Evolutionary conservation across 768 basidiomycete genomes (phyloP).

Genomic region (Collybia nuda): DNA sequence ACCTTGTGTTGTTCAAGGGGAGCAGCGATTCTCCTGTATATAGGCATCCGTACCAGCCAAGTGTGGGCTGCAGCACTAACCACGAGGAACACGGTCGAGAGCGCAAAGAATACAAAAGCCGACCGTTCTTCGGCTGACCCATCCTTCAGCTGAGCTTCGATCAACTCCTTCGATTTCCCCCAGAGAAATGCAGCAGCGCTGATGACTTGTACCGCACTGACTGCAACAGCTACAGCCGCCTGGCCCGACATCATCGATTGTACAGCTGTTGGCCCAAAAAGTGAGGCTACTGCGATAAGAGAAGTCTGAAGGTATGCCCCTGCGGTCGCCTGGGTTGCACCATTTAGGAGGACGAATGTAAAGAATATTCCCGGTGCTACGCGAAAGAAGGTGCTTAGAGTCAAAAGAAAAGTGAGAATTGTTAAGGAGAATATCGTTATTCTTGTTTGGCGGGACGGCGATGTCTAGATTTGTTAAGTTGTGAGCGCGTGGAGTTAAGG

Average conservation of each 20-base stretch:
- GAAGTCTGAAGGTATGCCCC: constrained; percentile 80
- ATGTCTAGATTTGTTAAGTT: constrained; percentile 40
- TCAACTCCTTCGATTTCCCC: constrained; percentile 32
- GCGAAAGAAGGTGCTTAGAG: constrained; percentile 63
- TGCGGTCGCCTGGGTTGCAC: constrained; percentile 54
- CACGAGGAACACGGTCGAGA: constrained; percentile 67
- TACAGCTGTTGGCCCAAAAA: constrained; percentile 73
- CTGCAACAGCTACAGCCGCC: constrained; percentile 80
- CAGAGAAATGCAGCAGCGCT: constrained; percentile 60
- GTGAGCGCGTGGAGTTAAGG: not conserved
- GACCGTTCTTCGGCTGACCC: constrained; percentile 63
- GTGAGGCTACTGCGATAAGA: constrained; percentile 75
- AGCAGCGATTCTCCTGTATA: constrained; percentile 56
- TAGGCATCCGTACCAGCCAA: constrained; percentile 58
- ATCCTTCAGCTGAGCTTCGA: constrained; percentile 26
- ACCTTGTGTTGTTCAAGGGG: constrained; percentile 39
- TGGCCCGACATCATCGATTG: constrained; percentile 83
- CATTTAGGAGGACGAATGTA: constrained; percentile 61
- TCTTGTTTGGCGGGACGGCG: constrained; percentile 59
- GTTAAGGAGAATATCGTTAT: constrained; percentile 49
- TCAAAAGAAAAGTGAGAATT: constrained; percentile 56
- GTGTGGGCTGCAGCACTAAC: constrained; percentile 51
- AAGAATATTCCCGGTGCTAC: constrained; percentile 59
- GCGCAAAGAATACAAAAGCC: constrained; percentile 71
- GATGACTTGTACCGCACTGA: constrained; percentile 74